phyloP scores from a whole-genome alignment of 164 flowering plant genomes.

The Kingdonia uniflora region DNA sequence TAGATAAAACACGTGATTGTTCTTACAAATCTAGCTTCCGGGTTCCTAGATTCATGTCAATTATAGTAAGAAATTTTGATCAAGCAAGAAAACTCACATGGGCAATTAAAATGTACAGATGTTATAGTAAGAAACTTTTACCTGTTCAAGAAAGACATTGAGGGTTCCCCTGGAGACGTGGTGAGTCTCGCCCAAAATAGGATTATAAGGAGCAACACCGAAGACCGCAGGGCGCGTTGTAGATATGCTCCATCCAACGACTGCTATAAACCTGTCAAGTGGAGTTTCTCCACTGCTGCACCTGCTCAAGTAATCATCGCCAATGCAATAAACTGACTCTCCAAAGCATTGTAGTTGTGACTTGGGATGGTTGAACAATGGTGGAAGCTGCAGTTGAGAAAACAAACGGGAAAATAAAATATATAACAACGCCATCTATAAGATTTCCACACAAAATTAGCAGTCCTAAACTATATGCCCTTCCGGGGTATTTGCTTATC shows the following conservation, averaged over 20 bases:
- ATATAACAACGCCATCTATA: no score
- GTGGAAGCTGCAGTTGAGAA: conserved; percentile 45
- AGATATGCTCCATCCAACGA: conserved; percentile 78
- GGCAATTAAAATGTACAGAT: background rate
- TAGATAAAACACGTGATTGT: no score
- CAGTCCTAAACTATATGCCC: background rate
- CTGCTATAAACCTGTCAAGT: conserved; percentile 12
- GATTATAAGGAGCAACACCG: conserved; percentile 77
- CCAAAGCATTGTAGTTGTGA: background rate
- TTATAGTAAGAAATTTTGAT: background rate
- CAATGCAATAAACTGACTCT: background rate
- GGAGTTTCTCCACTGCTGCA: background rate
- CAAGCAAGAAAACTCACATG: no score
- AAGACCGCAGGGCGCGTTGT: conserved; percentile 47
- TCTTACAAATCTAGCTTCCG: no score
- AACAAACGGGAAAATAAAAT: no score
- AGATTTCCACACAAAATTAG: no score
- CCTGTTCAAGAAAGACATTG: conserved; percentile 86
- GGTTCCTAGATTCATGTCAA: no score
- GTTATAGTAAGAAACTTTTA: conserved; percentile 11
- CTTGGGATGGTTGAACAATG: conserved; percentile 25
- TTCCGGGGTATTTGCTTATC: no score
- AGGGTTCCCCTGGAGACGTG: conserved; percentile 64
- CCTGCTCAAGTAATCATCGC: background rate
- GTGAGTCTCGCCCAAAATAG: conserved; percentile 91